Evolutionary conservation across 108 stramenopile species (phyloP).

Genomic region (Pinguiococcus pyrenoidosus): DNA sequence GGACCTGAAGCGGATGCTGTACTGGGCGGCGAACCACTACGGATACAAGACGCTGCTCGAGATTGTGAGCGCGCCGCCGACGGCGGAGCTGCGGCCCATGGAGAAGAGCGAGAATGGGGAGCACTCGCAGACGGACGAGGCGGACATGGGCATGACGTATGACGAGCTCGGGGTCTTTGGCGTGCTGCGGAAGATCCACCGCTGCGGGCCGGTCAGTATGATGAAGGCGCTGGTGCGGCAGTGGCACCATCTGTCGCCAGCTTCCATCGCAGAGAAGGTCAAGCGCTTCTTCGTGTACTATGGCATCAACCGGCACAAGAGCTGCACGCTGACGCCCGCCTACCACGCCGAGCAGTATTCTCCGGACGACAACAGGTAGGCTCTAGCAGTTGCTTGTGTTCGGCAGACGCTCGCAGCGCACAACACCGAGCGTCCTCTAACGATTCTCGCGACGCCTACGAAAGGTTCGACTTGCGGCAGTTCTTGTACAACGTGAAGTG

Average conservation of each 20-base stretch:
- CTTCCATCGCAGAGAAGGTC: constrained; percentile 54
- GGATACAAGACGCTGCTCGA: constrained; percentile 55
- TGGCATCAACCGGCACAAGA: constrained; percentile 91
- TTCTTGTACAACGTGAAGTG: constrained; percentile 82
- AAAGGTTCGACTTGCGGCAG: constrained; percentile 73
- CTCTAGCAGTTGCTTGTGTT: not conserved
- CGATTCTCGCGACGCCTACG: not conserved
- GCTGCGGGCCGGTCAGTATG: constrained; percentile 52
- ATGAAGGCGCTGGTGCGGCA: constrained; percentile 38
- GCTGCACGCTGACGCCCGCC: constrained; percentile 91
- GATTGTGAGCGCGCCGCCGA: constrained; percentile 84
- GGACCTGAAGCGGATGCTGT: constrained; percentile 53
- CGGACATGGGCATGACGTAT: constrained; percentile 99
- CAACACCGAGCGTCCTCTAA: not conserved
- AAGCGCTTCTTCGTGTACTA: constrained; percentile 87
- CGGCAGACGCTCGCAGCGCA: not conserved
- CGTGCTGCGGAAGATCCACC: constrained; percentile 66
- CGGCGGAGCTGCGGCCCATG: constrained; percentile 86
- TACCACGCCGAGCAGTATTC: constrained; percentile 94
- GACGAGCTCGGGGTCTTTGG: constrained; percentile 87
- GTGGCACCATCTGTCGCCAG: constrained; percentile 63
- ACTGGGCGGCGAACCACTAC: constrained; percentile 55
- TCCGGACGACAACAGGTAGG: constrained; percentile 85
- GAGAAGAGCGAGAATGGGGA: constrained; percentile 39
- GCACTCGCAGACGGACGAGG: constrained; percentile 82